Evolutionary conservation across 1,139 yeast genomes (phyloP), one percentile per base, ranked within the genome.

Genomic region (Pichia sp.): DNA sequence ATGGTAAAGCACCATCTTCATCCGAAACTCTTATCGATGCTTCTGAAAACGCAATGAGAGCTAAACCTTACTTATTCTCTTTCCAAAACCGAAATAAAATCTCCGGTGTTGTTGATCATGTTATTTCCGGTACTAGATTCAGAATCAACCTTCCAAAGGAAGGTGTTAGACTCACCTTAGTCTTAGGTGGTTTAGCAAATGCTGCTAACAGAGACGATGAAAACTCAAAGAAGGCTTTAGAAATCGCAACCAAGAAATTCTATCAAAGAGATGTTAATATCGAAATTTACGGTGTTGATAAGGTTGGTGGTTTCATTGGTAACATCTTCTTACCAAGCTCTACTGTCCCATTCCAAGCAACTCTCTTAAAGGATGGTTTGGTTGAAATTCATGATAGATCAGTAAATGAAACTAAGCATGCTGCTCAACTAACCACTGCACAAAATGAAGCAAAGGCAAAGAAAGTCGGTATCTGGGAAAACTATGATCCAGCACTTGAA

Each of bases 261-360:
- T 72, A 82, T 63, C 96, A 89, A 69, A 77, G 89, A 60, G 86
- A 81, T 55, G 85, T 87, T 41, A 82, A 78, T 55, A 72, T 88
- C 55, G 84, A 83, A 48, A 76, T 88, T 24, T 78, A 79, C 54
- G 84, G 79, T 51, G 76, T 78, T 47, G 96, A 89, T 63, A 85
- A 83, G 61, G 73, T 84, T 51, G 96, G 96, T 50, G 87, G 86
- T 0, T 89, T 88, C 58, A 79, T 87, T 61, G 95, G 96, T 44
- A 79, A 83, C 58, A 60, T 87, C 45, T 85, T 70, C 60, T 62
- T 79, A 14, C 77, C 77, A 21, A 74, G 79, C 9, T 73, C 74
- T 42, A 68, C 73, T 21, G 62, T 68, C 31, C 90, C 95, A 14
- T 73, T 85, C 47, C 90, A 86, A 58, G 69, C 75, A 6, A 66